Evolutionary conservation across 2,329 filamentous ascomycete genomes (phyloP), one percentile per base, ranked within the genome.

Genomic region (Neocucurbitaria cava): DNA sequence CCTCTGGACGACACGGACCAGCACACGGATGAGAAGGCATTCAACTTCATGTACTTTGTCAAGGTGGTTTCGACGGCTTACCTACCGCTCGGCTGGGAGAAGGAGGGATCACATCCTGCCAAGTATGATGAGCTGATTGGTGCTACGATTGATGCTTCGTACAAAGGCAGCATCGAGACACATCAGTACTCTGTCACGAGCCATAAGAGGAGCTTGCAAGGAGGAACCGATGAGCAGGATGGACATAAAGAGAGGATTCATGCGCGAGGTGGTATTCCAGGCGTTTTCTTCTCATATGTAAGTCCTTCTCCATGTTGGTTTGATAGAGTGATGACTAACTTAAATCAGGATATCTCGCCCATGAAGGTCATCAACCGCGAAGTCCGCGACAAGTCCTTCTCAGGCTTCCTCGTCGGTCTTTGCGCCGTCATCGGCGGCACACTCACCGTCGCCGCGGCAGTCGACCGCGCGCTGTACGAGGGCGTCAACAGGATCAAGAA

Each of bases 291-390:
- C 81, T 96, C 92, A 63, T 99, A 99, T 69, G 91, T 93, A 82
- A 85, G 89, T 85, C 26, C 3, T 9, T n/a, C 18, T n/a, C 11
- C 8, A 36, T 15, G 24, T 21, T 5, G 33, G 17, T 7, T n/a
- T 36, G 9, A 10, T 15, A 38, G 15, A 17, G 41, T 6, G 1
- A 41, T 41, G 26, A 51, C 66, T 65, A 58, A 61, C n/a, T 20
- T 6, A 13, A n/a, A 23, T 26, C 52, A 93, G 90, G 95, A 99
- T 69, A 99, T 99, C 76, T 98, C 94, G 2, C 95, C 95, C 5
- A 99, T 99, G 95, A 99, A 98, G 81, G 94, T 99, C 57, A 90
- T 99, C 78, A 99, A 99, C 81, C 89, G 93, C 50, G 96, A 99
- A 80, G 89, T 91, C 64, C 87, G 91, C 42, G 82, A 88, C 56